A percentile compares a stretch with the other conserved stretches of the same genome.
phyloP scores from a whole-genome alignment of 495 filamentous ascomycete genomes.

The Penicillium bovifimosum region DNA sequence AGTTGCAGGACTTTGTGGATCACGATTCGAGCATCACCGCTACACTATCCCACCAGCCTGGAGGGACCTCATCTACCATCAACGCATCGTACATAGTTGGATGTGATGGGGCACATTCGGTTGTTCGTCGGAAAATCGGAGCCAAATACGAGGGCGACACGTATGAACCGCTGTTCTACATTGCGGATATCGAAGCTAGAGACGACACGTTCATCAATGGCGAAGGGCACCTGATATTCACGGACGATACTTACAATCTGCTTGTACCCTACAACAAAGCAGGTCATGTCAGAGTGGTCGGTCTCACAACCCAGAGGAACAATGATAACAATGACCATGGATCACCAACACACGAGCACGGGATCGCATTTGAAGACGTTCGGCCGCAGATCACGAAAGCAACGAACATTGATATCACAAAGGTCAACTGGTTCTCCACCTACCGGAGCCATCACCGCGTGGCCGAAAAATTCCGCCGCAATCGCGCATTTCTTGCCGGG shows the following conservation, averaged over 20 bases:
- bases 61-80: conserved; percentile 15
- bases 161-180: conserved; percentile 30
- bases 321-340: not conserved
- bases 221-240: conserved; percentile 29
- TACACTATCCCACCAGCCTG: conserved; percentile 11
- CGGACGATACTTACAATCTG: conserved; percentile 25
- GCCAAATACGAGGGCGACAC: conserved; percentile 30
- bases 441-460: conserved; percentile 34
- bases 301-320: conserved; percentile 9
- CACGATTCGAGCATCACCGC: conserved; percentile 23
- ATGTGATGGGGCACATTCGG: conserved; percentile 34
- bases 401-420: conserved; percentile 21
- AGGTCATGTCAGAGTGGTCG: conserved; percentile 21
- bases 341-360: not conserved
- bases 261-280: conserved; percentile 22
- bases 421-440: conserved; percentile 34
- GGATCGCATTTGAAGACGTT: conserved; percentile 30
- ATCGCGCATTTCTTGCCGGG: conserved; percentile 32
- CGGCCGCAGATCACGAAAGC: conserved; percentile 15
- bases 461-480: conserved; percentile 23
- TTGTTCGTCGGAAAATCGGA: conserved; percentile 23
- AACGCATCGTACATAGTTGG: conserved; percentile 32
- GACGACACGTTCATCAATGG: conserved; percentile 29
- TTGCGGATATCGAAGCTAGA: conserved; percentile 30
- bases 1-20: conserved; percentile 24